phyloP scores from a whole-genome alignment of 495 filamentous ascomycete genomes.

The Tuber indicum region DNA sequence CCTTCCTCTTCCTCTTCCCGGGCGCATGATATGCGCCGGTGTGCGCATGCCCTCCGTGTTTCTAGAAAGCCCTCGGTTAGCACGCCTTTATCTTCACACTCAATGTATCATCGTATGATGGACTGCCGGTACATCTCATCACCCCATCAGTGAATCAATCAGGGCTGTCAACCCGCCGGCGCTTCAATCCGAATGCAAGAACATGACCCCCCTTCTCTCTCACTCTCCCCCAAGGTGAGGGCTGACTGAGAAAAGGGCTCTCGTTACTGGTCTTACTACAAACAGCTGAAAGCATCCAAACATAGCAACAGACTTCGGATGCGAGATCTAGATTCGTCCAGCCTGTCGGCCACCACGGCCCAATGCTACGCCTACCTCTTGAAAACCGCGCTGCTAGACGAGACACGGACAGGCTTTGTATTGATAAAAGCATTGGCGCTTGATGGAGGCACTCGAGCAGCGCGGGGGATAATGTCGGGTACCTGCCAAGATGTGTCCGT shows the following conservation, averaged over 20 bases:
- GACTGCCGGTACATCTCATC: background rate
- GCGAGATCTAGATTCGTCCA: background rate
- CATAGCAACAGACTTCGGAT: conserved; percentile 4
- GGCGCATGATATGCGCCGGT: background rate
- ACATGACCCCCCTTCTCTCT: background rate
- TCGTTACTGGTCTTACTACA: background rate
- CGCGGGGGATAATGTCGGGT: background rate
- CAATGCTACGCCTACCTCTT: background rate
- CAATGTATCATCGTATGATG: background rate
- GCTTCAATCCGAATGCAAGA: background rate
- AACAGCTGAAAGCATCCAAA: background rate
- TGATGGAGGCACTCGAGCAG: background rate
- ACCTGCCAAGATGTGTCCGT: background rate
- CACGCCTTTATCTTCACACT: background rate
- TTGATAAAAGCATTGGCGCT: background rate
- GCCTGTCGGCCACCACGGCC: background rate
- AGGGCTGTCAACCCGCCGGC: background rate
- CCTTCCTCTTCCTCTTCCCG: background rate
- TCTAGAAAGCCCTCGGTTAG: background rate
- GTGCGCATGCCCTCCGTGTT: background rate
- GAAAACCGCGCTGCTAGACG: background rate
- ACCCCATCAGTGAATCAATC: background rate
- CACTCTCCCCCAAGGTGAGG: background rate
- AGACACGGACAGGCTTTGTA: background rate
- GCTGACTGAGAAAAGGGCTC: background rate